Base-by-base conservation (phyloP, 169 alveolate genomes). In the Eimeria acervulina region DNA sequence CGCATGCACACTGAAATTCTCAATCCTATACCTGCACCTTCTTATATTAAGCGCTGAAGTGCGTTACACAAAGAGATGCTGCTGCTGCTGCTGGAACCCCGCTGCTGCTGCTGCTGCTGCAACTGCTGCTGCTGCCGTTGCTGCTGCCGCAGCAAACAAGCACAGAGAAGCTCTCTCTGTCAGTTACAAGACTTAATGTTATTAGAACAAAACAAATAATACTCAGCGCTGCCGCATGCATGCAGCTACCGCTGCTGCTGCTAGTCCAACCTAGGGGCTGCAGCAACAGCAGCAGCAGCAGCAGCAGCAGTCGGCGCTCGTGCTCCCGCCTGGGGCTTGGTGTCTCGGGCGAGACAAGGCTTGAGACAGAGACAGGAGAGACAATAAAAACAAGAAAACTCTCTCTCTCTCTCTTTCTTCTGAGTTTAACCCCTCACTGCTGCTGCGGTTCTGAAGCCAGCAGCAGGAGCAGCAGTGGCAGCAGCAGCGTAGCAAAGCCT, bases 291-390 rank as follows among this genome's bases (percentile, higher is more conserved):
- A 81, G 91, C 91, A 44, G 91, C 91, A 52, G 92, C 92, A 52
- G 92, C 92, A 51, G 92, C 92, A 51, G 74, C 92, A 52, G 92
- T 31, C 84, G 84, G 84, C 84, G 51, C 51, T 36, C 52, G 84
- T 36, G 51, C 52, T 28, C 51, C 51, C 47, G 84, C 84, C 38
- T 28, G 42, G 84, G 52, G 84, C 84, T 2, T 17, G 7, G 84
- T 40, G 84, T 72, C 84, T 72, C 84, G 19, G 47, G 15, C 47
- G 6, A 72, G 38, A 36, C 84, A 40, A 72, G 42, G 23, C 7
- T n/a, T 33, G 21, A 15, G 47, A 72, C 15, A 72, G 42, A 31
- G 42, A 26, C 40, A 68, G 28, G 15, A 26, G 80, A 28, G n/a
- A n/a, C n/a, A 23, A 72, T 23, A 72, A 23, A 72, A 19, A 72